A percentile compares a stretch with the other conserved stretches of the same genome.
phyloP scores from a whole-genome alignment of 352 stramenopile species.

The Phytophthora sojae region DNA sequence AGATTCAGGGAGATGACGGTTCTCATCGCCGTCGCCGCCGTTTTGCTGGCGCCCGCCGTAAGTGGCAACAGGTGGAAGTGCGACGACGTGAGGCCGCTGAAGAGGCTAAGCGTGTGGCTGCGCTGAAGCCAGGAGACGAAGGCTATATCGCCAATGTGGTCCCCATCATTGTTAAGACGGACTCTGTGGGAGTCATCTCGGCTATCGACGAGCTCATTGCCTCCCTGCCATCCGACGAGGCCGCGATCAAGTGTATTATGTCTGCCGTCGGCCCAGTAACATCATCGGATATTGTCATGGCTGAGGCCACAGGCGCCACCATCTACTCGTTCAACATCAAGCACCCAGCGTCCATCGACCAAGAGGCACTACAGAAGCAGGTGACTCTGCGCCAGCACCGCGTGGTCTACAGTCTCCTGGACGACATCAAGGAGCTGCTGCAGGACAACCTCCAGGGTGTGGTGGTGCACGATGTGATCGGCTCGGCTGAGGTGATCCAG shows the following conservation, averaged over 20 bases:
- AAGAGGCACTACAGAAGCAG: slow-evolving; percentile 82
- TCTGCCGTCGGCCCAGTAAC: slow-evolving; percentile 83
- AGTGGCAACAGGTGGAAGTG: slow-evolving; percentile 75
- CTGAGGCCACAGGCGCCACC: slow-evolving; percentile 78
- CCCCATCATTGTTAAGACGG: slow-evolving; percentile 98
- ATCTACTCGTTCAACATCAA: slow-evolving; percentile 93
- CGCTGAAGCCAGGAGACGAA: slow-evolving; percentile 74
- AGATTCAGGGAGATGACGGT: slow-evolving; percentile 36
- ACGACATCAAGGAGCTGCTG: slow-evolving; percentile 89
- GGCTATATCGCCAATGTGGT: slow-evolving; percentile 94
- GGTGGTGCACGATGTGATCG: slow-evolving; percentile 71
- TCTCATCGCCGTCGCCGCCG: slow-evolving; percentile 48
- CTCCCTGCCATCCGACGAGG: slow-evolving; percentile 72
- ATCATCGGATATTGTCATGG: slow-evolving; percentile 86
- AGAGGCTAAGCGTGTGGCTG: slow-evolving; percentile 73
- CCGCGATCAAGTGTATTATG: slow-evolving; percentile 85
- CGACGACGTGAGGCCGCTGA: slow-evolving; percentile 70
- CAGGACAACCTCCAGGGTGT: slow-evolving; percentile 70
- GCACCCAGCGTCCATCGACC: slow-evolving; percentile 73
- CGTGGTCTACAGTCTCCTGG: slow-evolving; percentile 90
- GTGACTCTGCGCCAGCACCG: slow-evolving; percentile 77
- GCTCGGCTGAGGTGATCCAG: slow-evolving; percentile 82
- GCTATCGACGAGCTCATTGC: slow-evolving; percentile 90
- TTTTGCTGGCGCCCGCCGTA: slow-evolving; percentile 60
- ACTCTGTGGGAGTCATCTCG: slow-evolving; percentile 97